Conservation (phyloP, 805 yeast species). For the Candida dendrica region DNA sequence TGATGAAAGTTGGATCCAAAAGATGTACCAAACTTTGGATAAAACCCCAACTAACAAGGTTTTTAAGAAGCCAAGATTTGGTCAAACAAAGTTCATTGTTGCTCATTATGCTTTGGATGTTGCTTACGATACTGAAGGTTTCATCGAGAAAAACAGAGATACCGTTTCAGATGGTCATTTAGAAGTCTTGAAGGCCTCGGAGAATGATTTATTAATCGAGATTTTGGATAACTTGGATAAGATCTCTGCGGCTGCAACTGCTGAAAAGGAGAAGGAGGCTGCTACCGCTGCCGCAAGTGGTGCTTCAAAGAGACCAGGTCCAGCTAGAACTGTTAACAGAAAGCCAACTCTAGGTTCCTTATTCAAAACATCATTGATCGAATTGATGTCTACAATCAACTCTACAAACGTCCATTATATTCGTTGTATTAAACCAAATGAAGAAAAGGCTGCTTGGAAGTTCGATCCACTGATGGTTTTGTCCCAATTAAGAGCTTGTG, state of each 20-base stretch:
- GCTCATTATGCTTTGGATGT: slow-evolving; percentile 95
- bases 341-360: slow-evolving; percentile 94
- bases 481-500: slow-evolving; percentile 94
- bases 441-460: slow-evolving; percentile 90
- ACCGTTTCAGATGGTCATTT: slow-evolving; percentile 94
- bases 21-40: slow-evolving; percentile 78
- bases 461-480: slow-evolving; percentile 93
- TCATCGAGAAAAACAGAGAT: slow-evolving; percentile 94
- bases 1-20: slow-evolving; percentile 87
- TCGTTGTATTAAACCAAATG: slow-evolving; percentile 96
- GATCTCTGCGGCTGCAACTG: slow-evolving; percentile 39
- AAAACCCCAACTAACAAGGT: slow-evolving; percentile 69
- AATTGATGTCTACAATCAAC: slow-evolving; percentile 85
- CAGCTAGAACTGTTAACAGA: slow-evolving; percentile 43
- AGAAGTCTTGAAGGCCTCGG: slow-evolving; percentile 68
- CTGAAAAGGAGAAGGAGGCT: slow-evolving; percentile 28
- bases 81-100: slow-evolving; percentile 84
- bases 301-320: slow-evolving; percentile 30
- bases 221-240: slow-evolving; percentile 61
- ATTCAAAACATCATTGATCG: slow-evolving; percentile 86
- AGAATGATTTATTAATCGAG: slow-evolving; percentile 56
- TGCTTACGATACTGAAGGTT: slow-evolving; percentile 85
- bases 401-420: slow-evolving; percentile 95
- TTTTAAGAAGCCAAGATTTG: slow-evolving; percentile 90
- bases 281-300: slow-evolving; percentile 21